These are phyloP conservation scores for Boletus vinaceobasis DNA, from an alignment of 768 basidiomycete species.

Conservation along the genomic window DNA sequence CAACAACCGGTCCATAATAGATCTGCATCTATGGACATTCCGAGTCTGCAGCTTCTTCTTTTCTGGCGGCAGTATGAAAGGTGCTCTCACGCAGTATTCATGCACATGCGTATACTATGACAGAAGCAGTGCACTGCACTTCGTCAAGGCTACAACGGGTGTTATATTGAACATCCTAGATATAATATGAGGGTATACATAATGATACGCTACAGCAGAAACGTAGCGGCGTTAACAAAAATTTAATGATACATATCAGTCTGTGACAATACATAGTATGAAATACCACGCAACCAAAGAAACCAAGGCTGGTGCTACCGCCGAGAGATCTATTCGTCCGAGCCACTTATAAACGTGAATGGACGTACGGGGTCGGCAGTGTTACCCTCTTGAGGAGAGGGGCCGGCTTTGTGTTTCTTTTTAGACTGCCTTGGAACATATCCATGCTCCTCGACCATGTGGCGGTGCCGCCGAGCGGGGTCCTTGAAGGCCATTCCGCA, in stretches of 20 bases:
- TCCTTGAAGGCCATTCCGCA: constrained; percentile 60
- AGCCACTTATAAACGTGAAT: constrained; percentile 30
- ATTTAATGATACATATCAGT: constrained; percentile 26
- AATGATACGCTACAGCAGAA: constrained; percentile 13
- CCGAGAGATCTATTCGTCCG: constrained; percentile 21
- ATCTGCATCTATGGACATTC: not conserved
- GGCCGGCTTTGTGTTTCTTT: constrained; percentile 41
- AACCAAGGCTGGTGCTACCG: not conserved
- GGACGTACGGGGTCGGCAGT: constrained; percentile 30
- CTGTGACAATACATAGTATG: constrained; percentile 22
- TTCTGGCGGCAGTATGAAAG: not conserved
- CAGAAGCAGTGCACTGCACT: not conserved
- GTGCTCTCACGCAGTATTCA: constrained; percentile 5
- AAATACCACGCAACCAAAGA: constrained; percentile 14
- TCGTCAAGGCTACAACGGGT: constrained; percentile 20
- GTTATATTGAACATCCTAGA: constrained; percentile 10
- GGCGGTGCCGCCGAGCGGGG: constrained; percentile 60
- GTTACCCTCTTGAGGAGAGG: constrained; percentile 25
- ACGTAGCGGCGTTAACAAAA: constrained; percentile 3
- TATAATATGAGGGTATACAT: constrained; percentile 18
- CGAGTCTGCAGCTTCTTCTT: not conserved
- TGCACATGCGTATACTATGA: not conserved
- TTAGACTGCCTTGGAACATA: constrained; percentile 46
- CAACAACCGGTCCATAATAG: constrained; percentile 8
- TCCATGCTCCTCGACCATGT: constrained; percentile 51